phyloP scores from a whole-genome alignment of 2,329 filamentous ascomycete genomes.

The Fusarium dlaminii region DNA sequence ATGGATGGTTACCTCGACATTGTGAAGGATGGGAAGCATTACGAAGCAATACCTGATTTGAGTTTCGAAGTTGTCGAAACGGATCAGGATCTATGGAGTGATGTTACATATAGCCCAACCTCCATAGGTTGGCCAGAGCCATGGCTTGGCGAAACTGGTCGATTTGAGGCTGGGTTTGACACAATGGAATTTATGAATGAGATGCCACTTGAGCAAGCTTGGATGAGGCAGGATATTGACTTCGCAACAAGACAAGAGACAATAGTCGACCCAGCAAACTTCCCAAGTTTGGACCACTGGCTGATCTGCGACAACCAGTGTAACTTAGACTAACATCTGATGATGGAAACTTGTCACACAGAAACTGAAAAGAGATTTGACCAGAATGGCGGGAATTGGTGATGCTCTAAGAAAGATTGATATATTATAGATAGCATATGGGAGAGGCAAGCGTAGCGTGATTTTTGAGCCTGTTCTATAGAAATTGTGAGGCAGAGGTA shows the following conservation, averaged over 20 bases:
- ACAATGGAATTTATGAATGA: not conserved
- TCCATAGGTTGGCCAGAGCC: not conserved
- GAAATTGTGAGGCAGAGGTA: not conserved
- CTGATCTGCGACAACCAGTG: not conserved
- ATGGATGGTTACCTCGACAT: not conserved
- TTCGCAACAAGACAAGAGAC: not conserved
- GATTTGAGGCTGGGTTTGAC: not conserved
- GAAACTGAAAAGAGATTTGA: not conserved
- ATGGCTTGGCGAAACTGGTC: not conserved
- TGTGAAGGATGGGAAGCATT: not conserved
- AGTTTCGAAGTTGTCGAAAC: not conserved
- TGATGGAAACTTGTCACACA: not conserved
- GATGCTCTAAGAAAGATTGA: not conserved
- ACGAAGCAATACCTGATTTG: not conserved
- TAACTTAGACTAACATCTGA: not conserved
- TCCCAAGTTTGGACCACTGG: conserved; percentile 36
- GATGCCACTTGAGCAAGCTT: not conserved
- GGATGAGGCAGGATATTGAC: not conserved
- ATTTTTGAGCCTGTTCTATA: not conserved
- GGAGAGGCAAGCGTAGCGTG: not conserved
- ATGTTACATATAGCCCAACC: too few relatives aligned
- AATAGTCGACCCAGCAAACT: conserved; percentile 3
- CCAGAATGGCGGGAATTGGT: not conserved
- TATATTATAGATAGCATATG: conserved; percentile 24
- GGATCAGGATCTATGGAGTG: not conserved